These are phyloP conservation scores for Trichocladium antarcticum DNA, from an alignment of 495 filamentous ascomycete species.

Conservation along the genomic window DNA sequence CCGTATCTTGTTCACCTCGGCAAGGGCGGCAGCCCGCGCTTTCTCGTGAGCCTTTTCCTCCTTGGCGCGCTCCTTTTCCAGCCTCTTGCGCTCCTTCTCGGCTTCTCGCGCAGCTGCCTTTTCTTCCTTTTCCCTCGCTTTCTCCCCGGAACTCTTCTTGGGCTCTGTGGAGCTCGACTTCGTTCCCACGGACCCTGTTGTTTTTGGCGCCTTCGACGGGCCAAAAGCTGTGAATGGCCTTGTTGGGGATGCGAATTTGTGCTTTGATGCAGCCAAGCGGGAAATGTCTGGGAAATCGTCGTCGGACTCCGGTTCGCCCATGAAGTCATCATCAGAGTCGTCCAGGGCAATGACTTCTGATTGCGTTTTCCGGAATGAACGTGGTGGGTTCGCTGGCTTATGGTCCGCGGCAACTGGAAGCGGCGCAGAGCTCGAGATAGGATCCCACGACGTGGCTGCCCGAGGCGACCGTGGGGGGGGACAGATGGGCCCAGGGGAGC, in stretches of 20 bases:
- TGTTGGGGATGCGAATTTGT: background rate
- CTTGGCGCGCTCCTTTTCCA: slow-evolving; percentile 43
- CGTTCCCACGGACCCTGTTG: background rate
- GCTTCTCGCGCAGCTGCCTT: slow-evolving; percentile 40
- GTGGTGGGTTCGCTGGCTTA: background rate
- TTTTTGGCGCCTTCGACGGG: background rate
- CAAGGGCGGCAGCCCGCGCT: slow-evolving; percentile 54
- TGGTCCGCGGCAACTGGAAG: slow-evolving; percentile 13
- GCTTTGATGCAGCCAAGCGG: slow-evolving; percentile 22
- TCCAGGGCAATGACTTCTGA: slow-evolving; percentile 19
- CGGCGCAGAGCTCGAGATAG: slow-evolving; percentile 40
- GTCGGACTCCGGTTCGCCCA: slow-evolving; percentile 8
- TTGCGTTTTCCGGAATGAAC: slow-evolving; percentile 7
- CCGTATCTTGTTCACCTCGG: slow-evolving; percentile 63
- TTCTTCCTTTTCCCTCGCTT: slow-evolving; percentile 24
- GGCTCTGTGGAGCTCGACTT: slow-evolving; percentile 7
- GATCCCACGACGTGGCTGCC: slow-evolving; percentile 33
- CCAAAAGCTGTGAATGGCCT: background rate
- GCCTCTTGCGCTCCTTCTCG: slow-evolving; percentile 41
- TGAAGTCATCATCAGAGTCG: slow-evolving; percentile 11
- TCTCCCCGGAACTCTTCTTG: slow-evolving; percentile 29
- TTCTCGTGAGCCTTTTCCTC: slow-evolving; percentile 55
- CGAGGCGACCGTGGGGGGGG: background rate
- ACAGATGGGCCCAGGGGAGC: slow-evolving; percentile 1
- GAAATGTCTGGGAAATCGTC: slow-evolving; percentile 34